Evolutionary conservation across 768 basidiomycete genomes (phyloP).

Genomic region (Pholiota microspora): DNA sequence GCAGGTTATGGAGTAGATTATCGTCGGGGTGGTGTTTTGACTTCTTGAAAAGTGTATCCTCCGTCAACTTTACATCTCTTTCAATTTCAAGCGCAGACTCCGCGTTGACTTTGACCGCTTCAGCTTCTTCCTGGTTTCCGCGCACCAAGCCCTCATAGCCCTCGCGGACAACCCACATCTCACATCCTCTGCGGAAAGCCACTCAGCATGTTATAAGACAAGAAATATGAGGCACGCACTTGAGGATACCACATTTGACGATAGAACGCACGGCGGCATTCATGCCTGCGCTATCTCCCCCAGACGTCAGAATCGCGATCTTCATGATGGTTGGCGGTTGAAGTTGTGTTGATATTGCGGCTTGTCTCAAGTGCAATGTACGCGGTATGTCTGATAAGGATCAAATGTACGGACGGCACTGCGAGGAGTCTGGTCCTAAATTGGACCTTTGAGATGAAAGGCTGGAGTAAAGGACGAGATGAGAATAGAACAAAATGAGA

Average conservation of each 20-base stretch:
- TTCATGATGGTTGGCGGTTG: conserved; percentile 51
- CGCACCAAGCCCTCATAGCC: conserved; percentile 97
- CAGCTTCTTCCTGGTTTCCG: conserved; percentile 57
- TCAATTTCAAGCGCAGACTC: conserved; percentile 23
- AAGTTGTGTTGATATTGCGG: background rate
- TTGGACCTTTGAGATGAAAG: conserved; percentile 2
- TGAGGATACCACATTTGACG: conserved; percentile 89
- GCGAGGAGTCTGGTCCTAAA: background rate
- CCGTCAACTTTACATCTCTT: conserved; percentile 16
- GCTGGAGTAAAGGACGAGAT: background rate
- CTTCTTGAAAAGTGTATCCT: conserved; percentile 2
- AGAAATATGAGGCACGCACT: conserved; percentile 45
- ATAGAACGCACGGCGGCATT: conserved; percentile 93
- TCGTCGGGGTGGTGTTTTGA: conserved; percentile 23
- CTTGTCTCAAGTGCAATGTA: background rate
- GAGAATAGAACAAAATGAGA: conserved; percentile 1
- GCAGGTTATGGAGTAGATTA: conserved; percentile 65
- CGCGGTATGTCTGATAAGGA: background rate
- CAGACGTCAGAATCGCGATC: conserved; percentile 92
- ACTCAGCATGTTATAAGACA: background rate
- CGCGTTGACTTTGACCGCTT: conserved; percentile 17
- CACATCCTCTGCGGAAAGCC: conserved; percentile 70
- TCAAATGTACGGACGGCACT: too few relatives aligned
- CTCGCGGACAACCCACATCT: conserved; percentile 95
- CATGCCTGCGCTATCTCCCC: conserved; percentile 98